A percentile compares a stretch with the other conserved stretches of the same genome.
These are phyloP conservation scores for Panicum virgatum DNA, from an alignment of 202 grass and related monocot species.

Conservation along the genomic window DNA sequence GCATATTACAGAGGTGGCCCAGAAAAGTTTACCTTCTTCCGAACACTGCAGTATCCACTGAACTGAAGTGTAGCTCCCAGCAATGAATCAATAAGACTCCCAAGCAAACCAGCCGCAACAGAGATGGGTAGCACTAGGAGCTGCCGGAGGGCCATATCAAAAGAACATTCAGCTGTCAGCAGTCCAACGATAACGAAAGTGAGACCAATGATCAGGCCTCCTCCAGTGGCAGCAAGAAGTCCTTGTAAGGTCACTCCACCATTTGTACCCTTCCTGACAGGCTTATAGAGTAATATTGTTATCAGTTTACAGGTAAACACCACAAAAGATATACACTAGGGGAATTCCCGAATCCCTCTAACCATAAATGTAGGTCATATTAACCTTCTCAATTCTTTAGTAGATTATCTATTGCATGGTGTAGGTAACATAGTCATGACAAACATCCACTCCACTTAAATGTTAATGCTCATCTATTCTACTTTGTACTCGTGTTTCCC, in stretches of 20 bases:
- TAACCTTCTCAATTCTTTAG: not conserved
- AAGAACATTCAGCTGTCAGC: constrained; percentile 70
- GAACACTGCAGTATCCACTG: constrained; percentile 83
- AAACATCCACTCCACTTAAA: not conserved
- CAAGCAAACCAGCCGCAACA: constrained; percentile 65
- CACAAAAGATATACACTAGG: not conserved
- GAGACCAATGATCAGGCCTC: constrained; percentile 73
- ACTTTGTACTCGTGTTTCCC: not conserved
- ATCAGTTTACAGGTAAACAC: constrained; percentile 38
- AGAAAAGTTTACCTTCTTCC: constrained; percentile 72
- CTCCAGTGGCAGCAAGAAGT: constrained; percentile 66
- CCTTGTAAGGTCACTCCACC: constrained; percentile 88
- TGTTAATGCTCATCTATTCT: not conserved
- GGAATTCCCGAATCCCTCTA: not conserved
- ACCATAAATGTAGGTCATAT: not conserved
- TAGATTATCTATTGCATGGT: not conserved
- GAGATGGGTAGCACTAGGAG: constrained; percentile 72
- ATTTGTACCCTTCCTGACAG: constrained; percentile 88
- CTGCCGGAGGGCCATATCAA: constrained; percentile 57
- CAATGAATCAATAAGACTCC: constrained; percentile 95
- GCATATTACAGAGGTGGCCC: constrained; percentile 6
- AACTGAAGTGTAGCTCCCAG: constrained; percentile 91
- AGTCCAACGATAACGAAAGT: constrained; percentile 61
- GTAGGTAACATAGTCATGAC: not conserved
- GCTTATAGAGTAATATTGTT: constrained; percentile 46